A percentile compares a stretch with the other conserved stretches of the same genome.
Conservation (phyloP, 768 basidiomycete genomes). For the Artomyces pyxidatus region DNA sequence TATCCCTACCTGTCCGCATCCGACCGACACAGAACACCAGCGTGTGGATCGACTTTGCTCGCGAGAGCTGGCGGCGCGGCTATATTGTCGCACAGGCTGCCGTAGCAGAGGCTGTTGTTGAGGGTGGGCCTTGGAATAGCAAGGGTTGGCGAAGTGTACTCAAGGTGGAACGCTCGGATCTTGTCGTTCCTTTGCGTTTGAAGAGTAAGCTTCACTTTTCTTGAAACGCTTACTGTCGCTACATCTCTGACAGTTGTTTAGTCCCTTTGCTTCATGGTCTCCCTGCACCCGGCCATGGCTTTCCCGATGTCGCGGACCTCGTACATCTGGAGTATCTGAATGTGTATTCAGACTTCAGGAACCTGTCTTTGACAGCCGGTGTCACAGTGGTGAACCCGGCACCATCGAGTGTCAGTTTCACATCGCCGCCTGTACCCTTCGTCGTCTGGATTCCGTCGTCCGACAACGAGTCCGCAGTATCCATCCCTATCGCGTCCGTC, state of each 20-base stretch:
- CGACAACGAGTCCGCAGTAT: conserved; percentile 6
- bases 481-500: conserved; percentile 46
- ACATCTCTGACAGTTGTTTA: conserved; percentile 21
- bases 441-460: conserved; percentile 39
- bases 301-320: conserved; percentile 51
- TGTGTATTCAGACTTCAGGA: conserved; percentile 27
- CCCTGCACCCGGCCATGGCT: conserved; percentile 46
- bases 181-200: conserved; percentile 29
- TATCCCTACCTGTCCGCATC: conserved; percentile 10
- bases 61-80: conserved; percentile 9
- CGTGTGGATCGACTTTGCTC: conserved; percentile 11
- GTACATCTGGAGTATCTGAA: conserved; percentile 53
- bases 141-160: conserved; percentile 8
- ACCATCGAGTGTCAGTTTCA: conserved; percentile 40
- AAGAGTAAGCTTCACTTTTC: conserved; percentile 37
- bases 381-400: conserved; percentile 55
- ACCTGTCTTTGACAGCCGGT: conserved; percentile 30
- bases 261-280: conserved; percentile 62
- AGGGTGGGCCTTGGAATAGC: background rate
- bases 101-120: background rate
- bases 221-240: conserved; percentile 1
- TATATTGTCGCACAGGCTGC: conserved; percentile 1
- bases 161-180: background rate
- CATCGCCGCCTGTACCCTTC: conserved; percentile 55
- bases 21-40: conserved; percentile 6